These are phyloP conservation scores for Singerocomus rubriflavus DNA, from an alignment of 1,284 basidiomycete species.

Conservation along the genomic window DNA sequence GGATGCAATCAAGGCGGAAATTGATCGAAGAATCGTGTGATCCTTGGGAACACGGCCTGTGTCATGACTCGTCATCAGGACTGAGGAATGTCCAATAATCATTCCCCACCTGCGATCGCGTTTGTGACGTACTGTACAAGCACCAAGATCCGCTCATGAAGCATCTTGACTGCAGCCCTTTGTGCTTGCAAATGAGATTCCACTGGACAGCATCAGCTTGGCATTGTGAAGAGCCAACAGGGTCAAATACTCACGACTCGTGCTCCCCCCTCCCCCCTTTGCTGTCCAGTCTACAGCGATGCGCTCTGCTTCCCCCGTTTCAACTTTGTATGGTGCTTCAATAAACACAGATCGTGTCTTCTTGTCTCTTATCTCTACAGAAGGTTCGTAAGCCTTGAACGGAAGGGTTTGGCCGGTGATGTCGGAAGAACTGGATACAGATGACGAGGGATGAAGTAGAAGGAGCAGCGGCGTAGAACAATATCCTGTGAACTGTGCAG, in stretches of 20 bases:
- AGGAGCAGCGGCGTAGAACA: slow-evolving; percentile 78
- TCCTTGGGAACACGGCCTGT: slow-evolving; percentile 69
- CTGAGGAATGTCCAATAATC: background rate
- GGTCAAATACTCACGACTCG: slow-evolving; percentile 57
- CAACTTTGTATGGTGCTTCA: slow-evolving; percentile 81
- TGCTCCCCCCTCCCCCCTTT: slow-evolving; percentile 82
- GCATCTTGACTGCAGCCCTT: slow-evolving; percentile 93
- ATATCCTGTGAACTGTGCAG: slow-evolving; percentile 61
- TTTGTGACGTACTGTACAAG: slow-evolving; percentile 81
- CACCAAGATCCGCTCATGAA: slow-evolving; percentile 84
- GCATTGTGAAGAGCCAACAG: background rate
- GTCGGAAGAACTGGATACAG: slow-evolving; percentile 49
- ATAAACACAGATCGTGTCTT: slow-evolving; percentile 79
- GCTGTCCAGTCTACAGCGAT: slow-evolving; percentile 97
- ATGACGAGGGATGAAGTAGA: slow-evolving; percentile 57
- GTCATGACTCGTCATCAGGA: slow-evolving; percentile 4
- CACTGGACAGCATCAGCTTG: slow-evolving; percentile 51
- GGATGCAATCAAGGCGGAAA: slow-evolving; percentile 82
- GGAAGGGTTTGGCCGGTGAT: slow-evolving; percentile 71
- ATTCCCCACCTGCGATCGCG: slow-evolving; percentile 65
- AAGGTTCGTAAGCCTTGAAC: slow-evolving; percentile 86
- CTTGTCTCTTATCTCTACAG: slow-evolving; percentile 76
- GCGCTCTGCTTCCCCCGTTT: slow-evolving; percentile 96
- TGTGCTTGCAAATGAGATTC: slow-evolving; percentile 88
- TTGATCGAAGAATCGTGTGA: slow-evolving; percentile 77